Evolutionary conservation across 768 basidiomycete genomes (phyloP), one percentile per base, ranked within the genome.

Genomic region (Auricularia sp.): DNA sequence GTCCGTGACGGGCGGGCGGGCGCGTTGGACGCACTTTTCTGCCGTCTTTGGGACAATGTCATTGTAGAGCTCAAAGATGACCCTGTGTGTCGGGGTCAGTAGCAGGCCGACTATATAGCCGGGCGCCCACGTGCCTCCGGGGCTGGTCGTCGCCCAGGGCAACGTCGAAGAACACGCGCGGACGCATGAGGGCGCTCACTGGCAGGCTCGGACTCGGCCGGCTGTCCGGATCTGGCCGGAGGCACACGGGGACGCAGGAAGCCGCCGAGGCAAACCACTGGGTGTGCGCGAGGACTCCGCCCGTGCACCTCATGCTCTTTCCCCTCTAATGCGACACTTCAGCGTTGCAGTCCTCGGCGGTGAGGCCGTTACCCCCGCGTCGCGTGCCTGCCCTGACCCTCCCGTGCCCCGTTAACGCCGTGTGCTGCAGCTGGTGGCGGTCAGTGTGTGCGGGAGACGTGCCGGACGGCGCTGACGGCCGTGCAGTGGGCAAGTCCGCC

Each of bases 341-440:
- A 89, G 84, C 73, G 84, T 87, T 29, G 90, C 92, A 65, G 88
- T 92, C 56, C 85, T 92, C 62, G 90, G 90, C 70, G 90, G 90
- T 89, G 70, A 67, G 82, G 74, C 21, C 47, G 51, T 36, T 61
- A 14, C 39, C 68, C 45, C 33, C 58, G 36, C 64, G 64, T 62
- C 62, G 61, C 61, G 44, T 21, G 66, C 42, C 7, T 56, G 18
- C 39, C 11, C 21, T 18, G 61, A 51, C 39, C 14, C 5, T 61
- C 36, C 56, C 67, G 29, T 29, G 29, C 29, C 29, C 29, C 29
- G 29, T 29, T 29, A 29, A 29, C 29, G 29, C 29, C 29, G 29
- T 29, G 29, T 44, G 54, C 58, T 54, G 11, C 18, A 92, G 90
- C 90, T 71, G 92, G 92, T 70, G 92, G 92, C 29, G 56, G 56